A percentile compares a stretch with the other conserved stretches of the same genome.
Conservation (phyloP, 2,329 filamentous ascomycete genomes). For the Scedosporium apiospermum region DNA sequence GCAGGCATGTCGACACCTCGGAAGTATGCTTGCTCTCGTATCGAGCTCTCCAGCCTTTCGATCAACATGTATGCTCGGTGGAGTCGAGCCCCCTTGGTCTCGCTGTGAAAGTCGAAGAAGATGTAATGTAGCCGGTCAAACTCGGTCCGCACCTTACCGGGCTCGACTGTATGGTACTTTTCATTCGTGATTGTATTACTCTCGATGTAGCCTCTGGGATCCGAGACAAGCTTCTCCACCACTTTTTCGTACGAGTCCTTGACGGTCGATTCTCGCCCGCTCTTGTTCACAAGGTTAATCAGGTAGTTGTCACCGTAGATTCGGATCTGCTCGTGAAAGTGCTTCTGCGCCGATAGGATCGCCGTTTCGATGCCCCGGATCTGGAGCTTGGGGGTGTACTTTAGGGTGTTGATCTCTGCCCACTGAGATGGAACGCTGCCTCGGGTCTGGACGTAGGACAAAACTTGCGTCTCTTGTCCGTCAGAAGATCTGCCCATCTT, state of each 20-base stretch:
- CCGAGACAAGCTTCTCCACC: constrained; percentile 64
- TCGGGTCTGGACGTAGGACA: constrained; percentile 93
- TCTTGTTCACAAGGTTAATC: constrained; percentile 95
- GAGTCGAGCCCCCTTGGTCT: constrained; percentile 93
- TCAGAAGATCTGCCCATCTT: constrained; percentile 43
- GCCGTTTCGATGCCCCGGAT: constrained; percentile 78
- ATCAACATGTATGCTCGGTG: constrained; percentile 82
- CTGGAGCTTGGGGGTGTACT: constrained; percentile 85
- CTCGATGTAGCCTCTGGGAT: constrained; percentile 56
- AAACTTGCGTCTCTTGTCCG: constrained; percentile 72
- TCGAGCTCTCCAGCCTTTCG: constrained; percentile 66
- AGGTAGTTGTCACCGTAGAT: constrained; percentile 95
- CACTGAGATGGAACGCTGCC: constrained; percentile 94
- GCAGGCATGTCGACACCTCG: constrained; percentile 79
- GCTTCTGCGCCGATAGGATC: constrained; percentile 66
- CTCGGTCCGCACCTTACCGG: constrained; percentile 55
- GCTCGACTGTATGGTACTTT: constrained; percentile 55
- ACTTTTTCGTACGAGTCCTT: constrained; percentile 93
- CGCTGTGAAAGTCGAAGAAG: constrained; percentile 97
- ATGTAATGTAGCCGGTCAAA: constrained; percentile 88
- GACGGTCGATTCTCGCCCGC: constrained; percentile 77
- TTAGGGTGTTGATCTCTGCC: constrained; percentile 89
- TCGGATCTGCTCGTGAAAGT: constrained; percentile 89
- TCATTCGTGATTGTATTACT: constrained; percentile 60
- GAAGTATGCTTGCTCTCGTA: constrained; percentile 82